Percentiles rank a stretch among this genome's conserved stretches.
These are phyloP conservation scores for Somion occarium DNA, from an alignment of 1,284 basidiomycete genomes.

Conservation along the genomic window DNA sequence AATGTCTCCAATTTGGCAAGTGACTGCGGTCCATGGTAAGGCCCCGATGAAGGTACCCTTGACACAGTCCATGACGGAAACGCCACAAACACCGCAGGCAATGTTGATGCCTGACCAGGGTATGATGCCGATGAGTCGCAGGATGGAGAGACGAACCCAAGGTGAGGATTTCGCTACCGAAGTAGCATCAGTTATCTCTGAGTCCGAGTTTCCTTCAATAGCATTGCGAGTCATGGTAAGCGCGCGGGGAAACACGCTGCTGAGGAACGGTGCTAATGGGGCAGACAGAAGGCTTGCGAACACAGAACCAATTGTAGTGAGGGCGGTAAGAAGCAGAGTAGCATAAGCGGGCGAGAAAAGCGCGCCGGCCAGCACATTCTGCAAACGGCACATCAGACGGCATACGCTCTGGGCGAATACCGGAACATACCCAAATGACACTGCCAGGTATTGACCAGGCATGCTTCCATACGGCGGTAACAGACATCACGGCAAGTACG, in stretches of 20 bases:
- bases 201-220: conserved; percentile 38
- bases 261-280: conserved; percentile 81
- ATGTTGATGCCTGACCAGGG: conserved; percentile 95
- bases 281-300: conserved; percentile 74
- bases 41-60: conserved; percentile 79
- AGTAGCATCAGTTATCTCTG: conserved; percentile 27
- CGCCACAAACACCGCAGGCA: conserved; percentile 85
- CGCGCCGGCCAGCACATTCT: conserved; percentile 90
- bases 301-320: conserved; percentile 84
- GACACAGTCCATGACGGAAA: conserved; percentile 69
- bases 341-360: conserved; percentile 79
- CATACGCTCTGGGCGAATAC: conserved; percentile 15
- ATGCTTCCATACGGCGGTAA: conserved; percentile 90
- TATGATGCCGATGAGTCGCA: conserved; percentile 85
- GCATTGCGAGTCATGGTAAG: conserved; percentile 75
- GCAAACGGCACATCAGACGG: conserved; percentile 13
- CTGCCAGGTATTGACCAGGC: conserved; percentile 92
- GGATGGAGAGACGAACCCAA: conserved; percentile 82
- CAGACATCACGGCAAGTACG: conserved; percentile 75
- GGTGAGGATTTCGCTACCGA: conserved; percentile 48
- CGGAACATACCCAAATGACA: conserved; percentile 71
- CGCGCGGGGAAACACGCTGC: conserved; percentile 76
- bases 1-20: conserved; percentile 85
- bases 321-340: conserved; percentile 70
- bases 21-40: conserved; percentile 80